These are phyloP conservation scores for Tylopilus cervinicoccineus DNA, from an alignment of 768 basidiomycete genomes.

Conservation along the genomic window DNA sequence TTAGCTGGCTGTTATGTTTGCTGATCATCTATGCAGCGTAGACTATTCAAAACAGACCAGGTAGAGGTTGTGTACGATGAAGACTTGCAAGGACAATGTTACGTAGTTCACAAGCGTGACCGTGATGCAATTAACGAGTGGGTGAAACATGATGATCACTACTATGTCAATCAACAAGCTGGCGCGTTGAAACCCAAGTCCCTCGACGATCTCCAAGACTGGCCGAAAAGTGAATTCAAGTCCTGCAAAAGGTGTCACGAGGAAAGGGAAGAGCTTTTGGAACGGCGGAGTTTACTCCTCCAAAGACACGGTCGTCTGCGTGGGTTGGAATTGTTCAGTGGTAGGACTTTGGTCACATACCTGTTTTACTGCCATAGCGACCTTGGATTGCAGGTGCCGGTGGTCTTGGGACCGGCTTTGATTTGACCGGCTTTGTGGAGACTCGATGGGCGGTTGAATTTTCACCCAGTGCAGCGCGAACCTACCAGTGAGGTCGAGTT, in stretches of 20 bases:
- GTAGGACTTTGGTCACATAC: constrained; percentile 32
- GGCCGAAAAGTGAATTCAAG: constrained; percentile 27
- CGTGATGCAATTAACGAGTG: constrained; percentile 32
- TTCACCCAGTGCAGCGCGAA: constrained; percentile 57
- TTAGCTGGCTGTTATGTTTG: background rate
- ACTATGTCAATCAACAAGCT: constrained; percentile 42
- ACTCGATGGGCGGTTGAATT: constrained; percentile 70
- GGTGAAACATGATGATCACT: constrained; percentile 56
- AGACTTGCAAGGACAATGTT: constrained; percentile 53
- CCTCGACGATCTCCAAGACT: constrained; percentile 22
- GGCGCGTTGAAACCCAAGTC: constrained; percentile 16
- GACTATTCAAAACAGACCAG: constrained; percentile 40
- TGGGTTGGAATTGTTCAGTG: constrained; percentile 67
- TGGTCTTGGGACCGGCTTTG: constrained; percentile 66
- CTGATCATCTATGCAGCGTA: constrained; percentile 23
- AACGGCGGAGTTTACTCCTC: constrained; percentile 29
- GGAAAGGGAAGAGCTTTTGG: constrained; percentile 30
- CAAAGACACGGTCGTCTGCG: constrained; percentile 42
- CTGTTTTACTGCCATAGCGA: background rate
- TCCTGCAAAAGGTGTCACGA: constrained; percentile 40
- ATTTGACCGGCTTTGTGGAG: constrained; percentile 56
- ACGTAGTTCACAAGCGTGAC: constrained; percentile 39
- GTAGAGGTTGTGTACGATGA: constrained; percentile 27
- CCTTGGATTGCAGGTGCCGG: constrained; percentile 53
- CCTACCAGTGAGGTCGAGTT: constrained; percentile 47